These are phyloP conservation scores for Circinella minor DNA, from an alignment of 371 early-diverging fungal genomes.

Conservation along the genomic window DNA sequence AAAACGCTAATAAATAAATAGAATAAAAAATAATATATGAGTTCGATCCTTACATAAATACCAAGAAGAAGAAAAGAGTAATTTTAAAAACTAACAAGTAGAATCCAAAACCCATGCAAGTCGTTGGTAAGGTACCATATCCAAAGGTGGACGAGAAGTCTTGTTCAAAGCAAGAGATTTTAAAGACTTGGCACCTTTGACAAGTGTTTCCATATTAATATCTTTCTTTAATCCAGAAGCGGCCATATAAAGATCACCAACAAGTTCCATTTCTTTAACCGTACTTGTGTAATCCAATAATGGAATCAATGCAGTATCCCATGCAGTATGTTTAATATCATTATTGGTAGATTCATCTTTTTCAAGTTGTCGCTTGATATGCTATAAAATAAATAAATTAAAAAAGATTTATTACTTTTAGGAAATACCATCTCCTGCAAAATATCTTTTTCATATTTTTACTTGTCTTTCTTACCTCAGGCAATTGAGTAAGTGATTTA, in stretches of 20 bases:
- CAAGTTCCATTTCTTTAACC: conserved; percentile 58
- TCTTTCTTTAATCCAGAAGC: conserved; percentile 15
- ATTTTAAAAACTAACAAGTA: conserved; percentile 26
- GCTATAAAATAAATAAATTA: conserved; percentile 10
- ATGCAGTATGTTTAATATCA: conserved; percentile 20
- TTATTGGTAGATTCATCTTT: neutral
- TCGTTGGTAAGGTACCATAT: conserved; percentile 72
- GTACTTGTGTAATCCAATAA: conserved; percentile 61
- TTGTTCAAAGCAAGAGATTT: conserved; percentile 41
- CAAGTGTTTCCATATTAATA: neutral
- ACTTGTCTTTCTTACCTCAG: conserved; percentile 40
- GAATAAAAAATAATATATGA: neutral
- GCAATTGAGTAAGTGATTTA: conserved; percentile 61
- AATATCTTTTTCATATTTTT: neutral
- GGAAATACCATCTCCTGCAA: too few species aligned
- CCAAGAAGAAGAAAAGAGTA: neutral
- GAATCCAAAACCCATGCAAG: conserved; percentile 68
- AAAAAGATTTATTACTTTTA: neutral
- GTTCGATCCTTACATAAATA: neutral
- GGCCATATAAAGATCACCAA: conserved; percentile 44
- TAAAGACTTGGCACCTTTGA: conserved; percentile 2
- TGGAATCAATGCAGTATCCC: conserved; percentile 54
- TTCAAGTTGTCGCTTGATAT: conserved; percentile 31
- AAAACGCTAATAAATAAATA: conserved; percentile 3
- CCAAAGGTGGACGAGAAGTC: conserved; percentile 66